Evolutionary conservation across 2,329 filamentous ascomycete species (phyloP), one percentile per base, ranked within the genome.

Genomic region (Byssochlamys sp.): DNA sequence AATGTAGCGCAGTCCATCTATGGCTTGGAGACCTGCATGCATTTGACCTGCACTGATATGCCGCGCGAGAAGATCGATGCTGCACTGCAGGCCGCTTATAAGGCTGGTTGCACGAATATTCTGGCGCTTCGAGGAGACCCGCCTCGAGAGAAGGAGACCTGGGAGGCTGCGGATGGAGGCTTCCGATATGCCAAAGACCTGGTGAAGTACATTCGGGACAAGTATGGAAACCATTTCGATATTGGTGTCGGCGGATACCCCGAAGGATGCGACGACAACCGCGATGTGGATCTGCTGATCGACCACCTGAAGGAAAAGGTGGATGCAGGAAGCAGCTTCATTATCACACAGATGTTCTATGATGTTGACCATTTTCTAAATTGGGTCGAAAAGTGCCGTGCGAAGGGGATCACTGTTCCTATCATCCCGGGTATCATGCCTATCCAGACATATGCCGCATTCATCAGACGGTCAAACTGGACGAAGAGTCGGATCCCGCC

Each of bases 341-440:
- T 99, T 62, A 89, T 99, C 56, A 97, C 94, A 0, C 94, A 99
- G 77, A 99, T 99, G 94, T 97, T 97, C 77, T 99, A 99, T 78
- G 92, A 99, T 69, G 91, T 85, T 54, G 92, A 99, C 68, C 92
- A 94, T 70, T 99, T 99, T 75, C 76, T 97, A 56, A 83, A 86
- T 55, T 99, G 94, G 94, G 88, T 95, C 39, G 80, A 83, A 64
- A 94, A 89, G 71, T 91, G 92, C 59, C 87, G 91, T 54, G 90
- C 86, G 55, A 86, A 84, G 67, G 94, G 94, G 53, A 92, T 99
- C 69, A 86, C 78, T 27, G 80, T 94, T 31, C 89, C 89, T 14
- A 94, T 95, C 63, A 83, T 95, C 53, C 88, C 89, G 2, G 91
- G 90, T 26, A 92, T 92, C 69, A 92, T 95, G 87, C 90, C 90